Evolutionary conservation across 108 stramenopile genomes (phyloP).

Genomic region (Craspedostauros australis): DNA sequence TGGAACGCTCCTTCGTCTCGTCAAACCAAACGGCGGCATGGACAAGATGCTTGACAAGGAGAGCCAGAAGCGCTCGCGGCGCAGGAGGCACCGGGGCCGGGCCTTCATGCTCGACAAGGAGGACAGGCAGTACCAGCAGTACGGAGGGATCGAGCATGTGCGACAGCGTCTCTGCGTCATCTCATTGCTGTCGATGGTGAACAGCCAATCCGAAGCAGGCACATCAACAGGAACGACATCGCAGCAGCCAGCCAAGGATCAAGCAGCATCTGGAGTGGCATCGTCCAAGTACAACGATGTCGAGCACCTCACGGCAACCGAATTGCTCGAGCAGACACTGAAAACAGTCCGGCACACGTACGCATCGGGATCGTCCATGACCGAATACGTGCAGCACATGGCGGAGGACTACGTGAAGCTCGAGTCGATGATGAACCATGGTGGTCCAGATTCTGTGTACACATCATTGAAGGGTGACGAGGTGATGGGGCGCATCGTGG

Average conservation of each 20-base stretch:
- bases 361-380: background rate
- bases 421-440: background rate
- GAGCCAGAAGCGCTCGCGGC: conserved; percentile 10
- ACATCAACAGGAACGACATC: conserved; percentile 40
- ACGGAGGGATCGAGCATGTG: conserved; percentile 59
- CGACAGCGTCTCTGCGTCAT: conserved; percentile 41
- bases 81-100: conserved; percentile 30
- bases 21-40: conserved; percentile 2
- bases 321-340: too few species aligned
- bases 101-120: conserved; percentile 57
- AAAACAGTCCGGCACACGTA: too few species aligned
- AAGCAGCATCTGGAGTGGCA: too few species aligned
- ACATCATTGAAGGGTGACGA: too few species aligned
- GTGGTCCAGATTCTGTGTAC: too few species aligned
- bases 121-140: conserved; percentile 41
- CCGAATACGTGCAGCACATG: background rate
- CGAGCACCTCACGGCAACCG: too few species aligned
- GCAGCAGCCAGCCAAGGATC: too few species aligned
- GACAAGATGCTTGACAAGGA: conserved; percentile 34
- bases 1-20: conserved; percentile 26
- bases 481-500: conserved; percentile 7
- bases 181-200: too few species aligned
- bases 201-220: conserved; percentile 8
- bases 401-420: background rate
- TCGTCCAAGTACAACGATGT: too few species aligned